Percentiles rank a stretch among this genome's conserved stretches.
Conservation (phyloP, 805 yeast species). For the Brettanomyces nanus region DNA sequence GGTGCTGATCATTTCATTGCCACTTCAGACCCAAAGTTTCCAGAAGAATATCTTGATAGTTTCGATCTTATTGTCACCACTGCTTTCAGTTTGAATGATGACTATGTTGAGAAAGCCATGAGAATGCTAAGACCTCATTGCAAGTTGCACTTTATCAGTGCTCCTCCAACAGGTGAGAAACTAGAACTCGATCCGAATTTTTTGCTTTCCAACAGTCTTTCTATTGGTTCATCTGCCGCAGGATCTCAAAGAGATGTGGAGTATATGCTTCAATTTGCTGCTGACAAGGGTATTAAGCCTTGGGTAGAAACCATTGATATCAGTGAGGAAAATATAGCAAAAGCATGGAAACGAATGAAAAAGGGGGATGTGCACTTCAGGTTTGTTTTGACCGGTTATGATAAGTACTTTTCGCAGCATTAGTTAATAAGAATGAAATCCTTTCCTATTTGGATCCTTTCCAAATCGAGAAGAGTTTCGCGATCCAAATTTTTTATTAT, state of each 20-base stretch:
- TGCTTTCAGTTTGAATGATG: constrained; percentile 33
- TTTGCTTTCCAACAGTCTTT: constrained; percentile 25
- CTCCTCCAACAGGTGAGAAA: constrained; percentile 29
- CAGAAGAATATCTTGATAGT: too few species aligned
- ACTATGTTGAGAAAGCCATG: constrained; percentile 17
- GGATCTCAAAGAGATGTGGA: constrained; percentile 40
- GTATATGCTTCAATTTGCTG: constrained; percentile 40
- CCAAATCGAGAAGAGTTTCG: too few species aligned
- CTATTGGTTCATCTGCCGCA: constrained; percentile 26
- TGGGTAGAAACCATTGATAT: constrained; percentile 47
- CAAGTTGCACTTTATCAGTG: constrained; percentile 23
- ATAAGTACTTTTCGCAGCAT: constrained; percentile 28
- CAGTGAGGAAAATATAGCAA: constrained; percentile 32
- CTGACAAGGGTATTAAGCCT: constrained; percentile 36
- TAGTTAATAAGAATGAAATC: too few species aligned
- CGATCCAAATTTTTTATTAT: too few species aligned
- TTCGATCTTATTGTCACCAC: constrained; percentile 43
- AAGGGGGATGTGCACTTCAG: constrained; percentile 46
- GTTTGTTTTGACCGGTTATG: constrained; percentile 43
- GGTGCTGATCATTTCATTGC: constrained; percentile 51
- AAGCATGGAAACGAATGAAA: constrained; percentile 39
- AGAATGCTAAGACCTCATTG: constrained; percentile 26
- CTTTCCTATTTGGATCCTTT: too few species aligned
- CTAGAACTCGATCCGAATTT: constrained; percentile 27
- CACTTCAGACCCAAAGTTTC: constrained; percentile 44